Evolutionary conservation across 2,329 filamentous ascomycete genomes (phyloP), one percentile per base, ranked within the genome.

Genomic region (Stagonosporopsis rhizophila): DNA sequence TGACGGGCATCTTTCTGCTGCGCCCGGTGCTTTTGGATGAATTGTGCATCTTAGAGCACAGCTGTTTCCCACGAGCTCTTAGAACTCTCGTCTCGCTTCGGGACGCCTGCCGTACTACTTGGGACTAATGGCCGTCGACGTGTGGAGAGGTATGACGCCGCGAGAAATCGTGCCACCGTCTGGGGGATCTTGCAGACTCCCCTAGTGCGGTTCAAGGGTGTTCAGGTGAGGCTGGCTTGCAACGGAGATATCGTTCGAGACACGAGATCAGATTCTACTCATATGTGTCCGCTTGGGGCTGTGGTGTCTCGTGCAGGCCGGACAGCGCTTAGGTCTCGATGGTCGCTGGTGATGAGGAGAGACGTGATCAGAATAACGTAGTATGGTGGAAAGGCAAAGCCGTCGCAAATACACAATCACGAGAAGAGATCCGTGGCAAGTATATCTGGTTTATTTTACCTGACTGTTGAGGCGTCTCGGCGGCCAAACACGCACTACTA

Each of bases 1-100:
- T 74, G 1, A 74, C 67, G 5, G 71, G 62, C 65, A 69, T 72
- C 60, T 60, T 72, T 53, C 58, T 63, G 57, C 60, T 66, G 44
- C 62, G 60, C 42, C 62, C 56, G 40, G 52, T 47, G 30, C 59
- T 59, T 19, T 57, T 60, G 6, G 58, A 48, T 25, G 57, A 60
- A 56, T 38, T 60, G 34, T 58, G 55, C 49, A 62, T 70, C 22
- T 65, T 62, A 65, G 68, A 66, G 42, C 44, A 41, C 44, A 17
- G 12, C 27, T 34, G 42, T 11, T 17, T 38, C 52, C 34, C 38
- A 44, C 28, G 44, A 22, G 54, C 53, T 37, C 34, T 35, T 52
- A n/a, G 14, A 45, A 50, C 39, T 55, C 40, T 41, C 34, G 49
- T 51, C 38, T 22, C 39, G 28, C 44, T 48, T 55, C 37, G 44